phyloP scores from a whole-genome alignment of 441 rosid genomes.

The Erysimum cheiri region DNA sequence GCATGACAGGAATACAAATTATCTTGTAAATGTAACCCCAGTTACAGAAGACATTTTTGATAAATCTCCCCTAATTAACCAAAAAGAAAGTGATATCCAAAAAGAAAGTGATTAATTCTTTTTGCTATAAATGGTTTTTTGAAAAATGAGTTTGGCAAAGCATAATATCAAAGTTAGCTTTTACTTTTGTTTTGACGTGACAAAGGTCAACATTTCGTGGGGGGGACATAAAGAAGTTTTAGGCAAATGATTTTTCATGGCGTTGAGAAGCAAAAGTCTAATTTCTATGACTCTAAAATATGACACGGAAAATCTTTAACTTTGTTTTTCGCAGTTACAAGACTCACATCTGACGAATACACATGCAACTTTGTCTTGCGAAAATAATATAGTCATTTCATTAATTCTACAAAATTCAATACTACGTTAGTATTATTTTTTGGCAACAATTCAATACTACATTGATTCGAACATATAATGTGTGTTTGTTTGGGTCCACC shows the following conservation, averaged over 20 bases:
- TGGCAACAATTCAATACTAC: neutral
- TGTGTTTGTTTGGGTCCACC: conserved; percentile 36
- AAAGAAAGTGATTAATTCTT: conserved; percentile 29
- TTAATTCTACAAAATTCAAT: neutral
- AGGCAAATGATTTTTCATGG: conserved; percentile 38
- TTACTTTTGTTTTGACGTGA: conserved; percentile 45
- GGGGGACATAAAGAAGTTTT: conserved; percentile 35
- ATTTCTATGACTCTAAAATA: conserved; percentile 14
- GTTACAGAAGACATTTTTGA: conserved; percentile 4
- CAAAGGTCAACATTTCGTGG: conserved; percentile 43
- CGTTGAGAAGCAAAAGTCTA: conserved; percentile 33
- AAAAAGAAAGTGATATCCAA: conserved; percentile 35
- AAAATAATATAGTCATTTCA: conserved; percentile 10
- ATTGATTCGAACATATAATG: conserved; percentile 28
- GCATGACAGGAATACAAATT: conserved; percentile 8
- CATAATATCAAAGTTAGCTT: conserved; percentile 41
- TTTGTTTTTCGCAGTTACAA: neutral
- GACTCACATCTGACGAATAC: neutral
- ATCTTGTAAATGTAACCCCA: conserved; percentile 17
- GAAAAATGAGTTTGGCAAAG: conserved; percentile 36
- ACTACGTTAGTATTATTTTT: neutral
- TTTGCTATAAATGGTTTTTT: conserved; percentile 39
- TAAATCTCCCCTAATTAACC: neutral
- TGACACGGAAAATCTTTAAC: conserved; percentile 4
- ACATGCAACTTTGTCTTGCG: neutral